Evolutionary conservation across 2,329 filamentous ascomycete genomes (phyloP).

Genomic region (Fusarium succisae): DNA sequence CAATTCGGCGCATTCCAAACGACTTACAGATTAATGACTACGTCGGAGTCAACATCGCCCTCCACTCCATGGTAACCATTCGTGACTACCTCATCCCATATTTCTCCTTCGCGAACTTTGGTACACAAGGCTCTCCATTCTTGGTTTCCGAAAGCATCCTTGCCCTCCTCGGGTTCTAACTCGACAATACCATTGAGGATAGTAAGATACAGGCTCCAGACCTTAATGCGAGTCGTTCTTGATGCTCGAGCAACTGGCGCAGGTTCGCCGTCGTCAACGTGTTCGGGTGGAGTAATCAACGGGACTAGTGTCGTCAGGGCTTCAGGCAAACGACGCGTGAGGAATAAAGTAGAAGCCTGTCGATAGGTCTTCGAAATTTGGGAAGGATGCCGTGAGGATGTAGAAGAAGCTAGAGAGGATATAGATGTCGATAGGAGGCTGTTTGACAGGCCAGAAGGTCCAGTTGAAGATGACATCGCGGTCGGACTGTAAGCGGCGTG

Average conservation of each 20-base stretch:
- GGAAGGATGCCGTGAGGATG: conserved; percentile 68
- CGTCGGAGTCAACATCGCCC: conserved; percentile 91
- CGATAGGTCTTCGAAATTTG: conserved; percentile 93
- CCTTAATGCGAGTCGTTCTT: conserved; percentile 86
- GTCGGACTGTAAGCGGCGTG: conserved; percentile 58
- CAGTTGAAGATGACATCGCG: conserved; percentile 44
- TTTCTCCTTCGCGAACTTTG: conserved; percentile 85
- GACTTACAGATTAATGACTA: conserved; percentile 85
- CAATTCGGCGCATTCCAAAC: conserved; percentile 6
- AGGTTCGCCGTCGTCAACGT: conserved; percentile 61
- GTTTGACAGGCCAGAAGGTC: conserved; percentile 58
- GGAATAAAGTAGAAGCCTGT: conserved; percentile 91
- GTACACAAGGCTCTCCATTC: conserved; percentile 84
- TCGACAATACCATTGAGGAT: conserved; percentile 92
- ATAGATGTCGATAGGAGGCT: conserved; percentile 70
- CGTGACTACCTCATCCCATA: conserved; percentile 94
- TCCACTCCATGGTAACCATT: conserved; percentile 90
- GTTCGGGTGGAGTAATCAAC: conserved; percentile 72
- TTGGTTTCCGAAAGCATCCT: conserved; percentile 83
- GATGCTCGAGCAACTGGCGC: conserved; percentile 84
- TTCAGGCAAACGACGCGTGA: conserved; percentile 92
- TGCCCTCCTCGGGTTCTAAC: conserved; percentile 88
- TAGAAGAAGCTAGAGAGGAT: conserved; percentile 72
- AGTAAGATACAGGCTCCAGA: conserved; percentile 97
- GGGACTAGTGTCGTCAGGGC: conserved; percentile 86